phyloP scores from a whole-genome alignment of 345 rosid species.

The Angophora floribunda region DNA sequence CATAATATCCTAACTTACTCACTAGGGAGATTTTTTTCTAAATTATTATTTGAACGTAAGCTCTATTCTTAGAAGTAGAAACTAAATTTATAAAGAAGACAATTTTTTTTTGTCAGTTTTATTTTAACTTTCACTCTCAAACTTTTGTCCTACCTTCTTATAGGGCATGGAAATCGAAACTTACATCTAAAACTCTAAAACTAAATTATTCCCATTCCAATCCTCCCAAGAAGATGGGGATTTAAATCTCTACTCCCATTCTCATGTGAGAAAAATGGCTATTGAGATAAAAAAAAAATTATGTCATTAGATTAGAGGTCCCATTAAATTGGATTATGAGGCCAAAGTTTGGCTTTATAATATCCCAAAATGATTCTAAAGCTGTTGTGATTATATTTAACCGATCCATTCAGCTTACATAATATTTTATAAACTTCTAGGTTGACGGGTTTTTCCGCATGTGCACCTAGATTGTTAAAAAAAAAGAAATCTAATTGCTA shows the following conservation, averaged over 20 bases:
- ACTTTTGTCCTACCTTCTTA: too few species aligned
- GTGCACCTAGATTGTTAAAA: neutral
- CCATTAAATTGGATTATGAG: neutral
- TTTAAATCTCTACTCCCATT: too few species aligned
- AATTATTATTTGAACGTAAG: neutral
- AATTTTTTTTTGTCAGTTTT: too few species aligned
- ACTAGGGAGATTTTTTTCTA: neutral
- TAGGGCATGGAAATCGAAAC: too few species aligned
- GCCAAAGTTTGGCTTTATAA: too few species aligned
- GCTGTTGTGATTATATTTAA: neutral
- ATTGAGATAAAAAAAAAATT: too few species aligned
- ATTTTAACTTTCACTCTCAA: too few species aligned
- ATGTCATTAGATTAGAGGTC: neutral
- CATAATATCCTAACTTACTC: neutral
- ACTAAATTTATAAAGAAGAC: neutral
- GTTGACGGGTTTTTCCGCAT: neutral
- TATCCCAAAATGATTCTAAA: neutral
- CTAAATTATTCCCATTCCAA: too few species aligned
- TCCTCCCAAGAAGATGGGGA: too few species aligned
- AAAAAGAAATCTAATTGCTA: neutral
- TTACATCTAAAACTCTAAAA: too few species aligned
- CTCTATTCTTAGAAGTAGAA: neutral
- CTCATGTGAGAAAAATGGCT: too few species aligned
- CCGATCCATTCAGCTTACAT: neutral
- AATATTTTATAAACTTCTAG: neutral